Percentiles rank a stretch among this genome's conserved stretches.
phyloP scores from a whole-genome alignment of 2,329 filamentous ascomycete species.

The Penicillium crustosum region DNA sequence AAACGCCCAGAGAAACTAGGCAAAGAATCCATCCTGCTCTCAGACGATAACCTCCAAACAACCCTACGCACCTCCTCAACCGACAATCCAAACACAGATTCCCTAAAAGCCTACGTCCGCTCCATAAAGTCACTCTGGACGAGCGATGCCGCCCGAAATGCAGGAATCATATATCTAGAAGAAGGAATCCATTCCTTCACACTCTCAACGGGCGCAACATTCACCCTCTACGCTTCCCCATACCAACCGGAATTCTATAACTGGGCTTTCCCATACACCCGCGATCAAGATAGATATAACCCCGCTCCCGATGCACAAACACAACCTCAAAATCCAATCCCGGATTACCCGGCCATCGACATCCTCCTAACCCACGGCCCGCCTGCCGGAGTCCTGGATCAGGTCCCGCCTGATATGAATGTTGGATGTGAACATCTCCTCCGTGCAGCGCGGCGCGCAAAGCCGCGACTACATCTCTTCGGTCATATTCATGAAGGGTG shows the following conservation, averaged over 20 bases:
- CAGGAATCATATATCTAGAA: slow-evolving; percentile 56
- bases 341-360: slow-evolving; percentile 50
- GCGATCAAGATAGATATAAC: slow-evolving; percentile 55
- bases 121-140: slow-evolving; percentile 50
- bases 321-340: slow-evolving; percentile 40
- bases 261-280: slow-evolving; percentile 58
- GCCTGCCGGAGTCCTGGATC: slow-evolving; percentile 53
- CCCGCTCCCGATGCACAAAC: slow-evolving; percentile 27
- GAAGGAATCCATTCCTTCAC: slow-evolving; percentile 53
- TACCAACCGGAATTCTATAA: slow-evolving; percentile 58
- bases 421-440: slow-evolving; percentile 59
- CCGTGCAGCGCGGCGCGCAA: slow-evolving; percentile 50
- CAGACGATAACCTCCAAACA: slow-evolving; percentile 18
- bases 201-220: slow-evolving; percentile 47
- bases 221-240: slow-evolving; percentile 53
- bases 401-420: slow-evolving; percentile 31
- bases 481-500: slow-evolving; percentile 62
- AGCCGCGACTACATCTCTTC: slow-evolving; percentile 60
- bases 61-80: slow-evolving; percentile 13
- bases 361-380: slow-evolving; percentile 64
- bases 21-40: slow-evolving; percentile 22
- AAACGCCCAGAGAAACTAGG: slow-evolving; percentile 19
- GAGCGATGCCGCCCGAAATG: slow-evolving; percentile 42
- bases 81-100: background rate
- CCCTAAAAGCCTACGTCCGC: slow-evolving; percentile 17